Evolutionary conservation across 306 rosid species (phyloP).

Genomic region (Corylus avellana): DNA sequence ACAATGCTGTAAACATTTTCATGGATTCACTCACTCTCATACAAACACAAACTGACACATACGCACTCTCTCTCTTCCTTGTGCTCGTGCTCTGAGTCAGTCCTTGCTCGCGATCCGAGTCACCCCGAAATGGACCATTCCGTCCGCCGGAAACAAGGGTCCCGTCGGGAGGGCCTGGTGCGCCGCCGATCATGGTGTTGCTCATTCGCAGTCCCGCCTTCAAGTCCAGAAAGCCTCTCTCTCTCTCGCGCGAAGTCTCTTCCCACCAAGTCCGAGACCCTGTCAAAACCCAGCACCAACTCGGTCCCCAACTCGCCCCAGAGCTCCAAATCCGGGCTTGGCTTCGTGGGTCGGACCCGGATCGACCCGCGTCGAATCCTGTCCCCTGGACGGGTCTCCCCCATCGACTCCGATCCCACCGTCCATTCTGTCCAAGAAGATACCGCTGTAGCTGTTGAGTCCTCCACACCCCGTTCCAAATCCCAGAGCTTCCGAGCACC

Average conservation of each 20-base stretch:
- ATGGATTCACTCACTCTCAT: background rate
- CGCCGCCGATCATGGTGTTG: conserved; percentile 85
- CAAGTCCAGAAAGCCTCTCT: conserved; percentile 70
- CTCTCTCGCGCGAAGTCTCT: conserved; percentile 37
- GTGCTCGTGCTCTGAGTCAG: conserved; percentile 1
- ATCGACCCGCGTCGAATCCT: conserved; percentile 93
- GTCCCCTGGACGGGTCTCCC: conserved; percentile 91
- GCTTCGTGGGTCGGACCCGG: conserved; percentile 61
- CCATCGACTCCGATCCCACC: conserved; percentile 61
- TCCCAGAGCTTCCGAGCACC: conserved; percentile 54
- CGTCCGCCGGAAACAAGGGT: conserved; percentile 39
- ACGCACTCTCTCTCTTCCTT: background rate
- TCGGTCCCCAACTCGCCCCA: conserved; percentile 75
- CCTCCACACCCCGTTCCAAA: conserved; percentile 39
- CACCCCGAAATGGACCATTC: conserved; percentile 41
- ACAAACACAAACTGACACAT: background rate
- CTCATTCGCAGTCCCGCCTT: conserved; percentile 72
- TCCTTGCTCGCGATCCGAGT: background rate
- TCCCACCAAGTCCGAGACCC: conserved; percentile 33
- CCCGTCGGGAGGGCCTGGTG: conserved; percentile 7
- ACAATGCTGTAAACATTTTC: background rate
- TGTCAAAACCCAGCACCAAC: conserved; percentile 36
- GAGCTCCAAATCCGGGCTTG: conserved; percentile 63
- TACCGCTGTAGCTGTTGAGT: conserved; percentile 32
- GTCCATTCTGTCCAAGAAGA: conserved; percentile 37